A percentile compares a stretch with the other conserved stretches of the same genome.
Conservation (phyloP, 78 protist species). For the Speleostelium caveatum region DNA sequence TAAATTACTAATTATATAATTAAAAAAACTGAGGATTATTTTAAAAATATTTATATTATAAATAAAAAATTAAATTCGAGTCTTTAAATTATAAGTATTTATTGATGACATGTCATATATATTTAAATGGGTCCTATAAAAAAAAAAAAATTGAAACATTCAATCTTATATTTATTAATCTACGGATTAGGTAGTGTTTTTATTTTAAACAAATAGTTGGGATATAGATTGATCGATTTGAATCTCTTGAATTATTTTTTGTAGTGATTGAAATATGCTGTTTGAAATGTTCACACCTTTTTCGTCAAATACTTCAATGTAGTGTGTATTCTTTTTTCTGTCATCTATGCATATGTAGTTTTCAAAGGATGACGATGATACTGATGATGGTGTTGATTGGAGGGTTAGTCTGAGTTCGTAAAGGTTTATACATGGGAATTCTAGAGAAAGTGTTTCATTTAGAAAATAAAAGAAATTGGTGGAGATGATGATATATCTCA, state of each 20-base stretch:
- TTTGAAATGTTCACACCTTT: slow-evolving; percentile 4
- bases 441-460: neutral
- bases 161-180: no score
- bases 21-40: no score
- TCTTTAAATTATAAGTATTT: no score
- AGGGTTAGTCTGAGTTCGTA: neutral
- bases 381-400: neutral
- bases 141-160: no score
- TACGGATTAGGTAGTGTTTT: no score
- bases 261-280: neutral
- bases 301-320: neutral
- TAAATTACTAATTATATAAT: no score
- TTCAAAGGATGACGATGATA: neutral
- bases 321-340: neutral
- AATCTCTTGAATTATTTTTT: slow-evolving; percentile 2
- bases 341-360: neutral
- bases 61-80: no score
- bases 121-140: no score
- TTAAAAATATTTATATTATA: no score
- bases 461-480: neutral
- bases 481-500: neutral
- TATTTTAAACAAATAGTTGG: no score
- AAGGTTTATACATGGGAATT: neutral
- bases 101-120: no score
- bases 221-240: slow-evolving; percentile 32